Percentiles rank a stretch among this genome's conserved stretches.
Evolutionary conservation across 2,329 filamentous ascomycete genomes (phyloP).

Genomic region (Sporothrix inflata): DNA sequence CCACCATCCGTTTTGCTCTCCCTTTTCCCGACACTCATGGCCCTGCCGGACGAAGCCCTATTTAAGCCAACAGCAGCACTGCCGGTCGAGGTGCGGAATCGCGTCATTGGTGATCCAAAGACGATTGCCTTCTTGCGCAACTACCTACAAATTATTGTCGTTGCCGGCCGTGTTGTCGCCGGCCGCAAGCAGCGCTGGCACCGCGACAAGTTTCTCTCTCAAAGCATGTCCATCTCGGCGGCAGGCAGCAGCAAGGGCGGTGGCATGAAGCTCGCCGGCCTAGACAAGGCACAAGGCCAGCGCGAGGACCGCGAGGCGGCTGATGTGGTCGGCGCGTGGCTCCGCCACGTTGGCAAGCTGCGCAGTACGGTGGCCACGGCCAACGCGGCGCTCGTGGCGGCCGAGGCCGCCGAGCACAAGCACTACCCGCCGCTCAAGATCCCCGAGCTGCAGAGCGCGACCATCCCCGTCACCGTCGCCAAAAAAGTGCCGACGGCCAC

Average conservation of each 20-base stretch:
- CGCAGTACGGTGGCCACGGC: slow-evolving; percentile 71
- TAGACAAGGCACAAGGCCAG: slow-evolving; percentile 80
- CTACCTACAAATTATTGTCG: slow-evolving; percentile 66
- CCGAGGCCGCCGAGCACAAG: slow-evolving; percentile 31
- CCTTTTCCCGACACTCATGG: slow-evolving; percentile 72
- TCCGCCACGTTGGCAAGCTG: slow-evolving; percentile 72
- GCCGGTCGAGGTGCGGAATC: slow-evolving; percentile 60
- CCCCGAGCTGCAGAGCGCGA: slow-evolving; percentile 68
- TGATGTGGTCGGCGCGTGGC: slow-evolving; percentile 77
- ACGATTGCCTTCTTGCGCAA: slow-evolving; percentile 66
- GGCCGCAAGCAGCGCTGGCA: slow-evolving; percentile 90
- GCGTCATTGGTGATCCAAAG: slow-evolving; percentile 64
- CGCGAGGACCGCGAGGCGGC: slow-evolving; percentile 84
- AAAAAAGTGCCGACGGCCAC: slow-evolving; percentile 75
- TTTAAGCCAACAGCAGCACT: slow-evolving; percentile 68
- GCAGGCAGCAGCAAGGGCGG: slow-evolving; percentile 71
- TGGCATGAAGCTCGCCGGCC: slow-evolving; percentile 81
- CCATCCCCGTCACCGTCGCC: slow-evolving; percentile 67
- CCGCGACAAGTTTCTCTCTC: slow-evolving; percentile 79
- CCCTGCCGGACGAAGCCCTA: slow-evolving; percentile 64
- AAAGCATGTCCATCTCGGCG: slow-evolving; percentile 82
- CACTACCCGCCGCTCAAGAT: slow-evolving; percentile 51
- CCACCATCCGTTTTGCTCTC: slow-evolving; percentile 83
- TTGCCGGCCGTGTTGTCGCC: slow-evolving; percentile 78
- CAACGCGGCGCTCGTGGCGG: slow-evolving; percentile 50